Base-by-base conservation (phyloP, 306 rosid species). In the Casuarina glauca region DNA sequence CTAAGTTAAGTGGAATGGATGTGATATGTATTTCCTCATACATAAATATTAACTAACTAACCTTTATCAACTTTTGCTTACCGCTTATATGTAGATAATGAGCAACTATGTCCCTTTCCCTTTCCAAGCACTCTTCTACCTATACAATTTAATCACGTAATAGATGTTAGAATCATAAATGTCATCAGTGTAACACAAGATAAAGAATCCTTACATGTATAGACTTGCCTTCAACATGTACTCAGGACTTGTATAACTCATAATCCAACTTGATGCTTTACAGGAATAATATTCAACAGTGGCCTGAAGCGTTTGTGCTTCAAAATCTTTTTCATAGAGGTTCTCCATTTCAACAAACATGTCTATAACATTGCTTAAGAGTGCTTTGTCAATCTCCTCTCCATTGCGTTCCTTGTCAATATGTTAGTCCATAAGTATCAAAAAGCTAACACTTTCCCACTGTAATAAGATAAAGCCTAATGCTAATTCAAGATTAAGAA, bases 331-430 rank as follows among this genome's bases (percentile, higher is more conserved):
- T 49, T 82, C 89, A 76, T 93, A 93, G 7, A 52, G 57, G 2
- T 64, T 84, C 92, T 92, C 95, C 63, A 91, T 88, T 70, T 86
- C 97, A 54, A 90, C 93, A 86, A 86, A 91, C 77, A 91, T 88
- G 73, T 81, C 92, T 43, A 91, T 61, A 54, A 88, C 87, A 72
- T 88, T 88, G 82, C 90, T 93, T 77, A 91, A 70, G 64, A 93
- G 79, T 0, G 93, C 90, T 83, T 85, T 78, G 50, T 93, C 97
- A 84, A 91, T 90, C 76, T 91, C 93, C 83, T 91, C 96, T 42
- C 98, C 95, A 49, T 93, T 96, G 0, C 98, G 95, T 76, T 93
- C 98, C 76, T 87, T 90, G 73, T 93, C 78, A 71, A 93, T 87
- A 95, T 93, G 85, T 51, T 17, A 15, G 13, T 69, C 45, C 60